Base-by-base conservation (phyloP, 2,329 filamentous ascomycete genomes). In the Gliomastix tumulicola region DNA sequence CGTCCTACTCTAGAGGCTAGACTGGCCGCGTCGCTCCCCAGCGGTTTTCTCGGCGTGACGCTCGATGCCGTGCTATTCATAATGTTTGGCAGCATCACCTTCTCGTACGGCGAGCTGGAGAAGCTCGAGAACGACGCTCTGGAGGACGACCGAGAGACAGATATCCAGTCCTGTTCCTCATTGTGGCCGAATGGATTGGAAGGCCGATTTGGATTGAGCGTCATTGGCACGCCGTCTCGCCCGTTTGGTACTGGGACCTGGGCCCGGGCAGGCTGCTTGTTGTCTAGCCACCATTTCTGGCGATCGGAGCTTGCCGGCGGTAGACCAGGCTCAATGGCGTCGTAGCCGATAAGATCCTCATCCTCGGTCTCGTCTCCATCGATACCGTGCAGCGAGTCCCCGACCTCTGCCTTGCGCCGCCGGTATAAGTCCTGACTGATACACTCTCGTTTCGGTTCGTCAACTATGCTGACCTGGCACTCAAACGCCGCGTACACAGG, bases 401-500 rank as follows among this genome's bases (percentile, higher is more conserved):
- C 83, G 8, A 89, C 73, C 11, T 85, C 78, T 2, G 66, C 66
- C 49, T 74, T 77, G 37, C 83, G 76, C 32, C 81, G 76, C 17
- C 73, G 67, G 54, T 97, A 96, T 10, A 97, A 68, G 36, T 83
- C 72, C 21, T 74, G 74, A 50, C 83, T 85, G 32, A 97, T 78
- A 5, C 66, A 62, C 42, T 89, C 82, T 46, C 86, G 88, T 36
- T 72, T 65, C 18, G 60, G 63, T 54, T 95, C 86, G 46, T 98
- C 76, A 10, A 97, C 67, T 31, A 92, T 79, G 45, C 71, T 89
- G 36, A 97, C 83, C 2, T 72, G 77, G 58, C 89, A 94, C 46
- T 88, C 76, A 53, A 98, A 98, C 1, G 79, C 79, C 11, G 88
- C 89, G 60, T 87, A 96, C 1, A 98, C 90, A 3, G 92, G 92